Evolutionary conservation across 495 filamentous ascomycete species (phyloP).

Genomic region (Parathielavia appendiculata): DNA sequence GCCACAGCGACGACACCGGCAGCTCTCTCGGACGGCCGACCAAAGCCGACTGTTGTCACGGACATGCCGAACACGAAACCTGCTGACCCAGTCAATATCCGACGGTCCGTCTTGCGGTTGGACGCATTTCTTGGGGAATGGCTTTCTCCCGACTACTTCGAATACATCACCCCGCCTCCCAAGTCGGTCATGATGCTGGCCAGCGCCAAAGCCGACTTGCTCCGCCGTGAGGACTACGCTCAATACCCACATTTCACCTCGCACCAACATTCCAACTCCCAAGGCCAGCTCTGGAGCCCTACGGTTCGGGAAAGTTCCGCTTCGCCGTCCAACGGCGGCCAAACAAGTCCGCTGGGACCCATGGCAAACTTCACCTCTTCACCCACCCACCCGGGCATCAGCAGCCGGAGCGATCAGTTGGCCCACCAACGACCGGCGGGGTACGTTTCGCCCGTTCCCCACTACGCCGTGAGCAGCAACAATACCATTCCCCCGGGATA

Average conservation of each 20-base stretch:
- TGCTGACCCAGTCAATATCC: slow-evolving; percentile 18
- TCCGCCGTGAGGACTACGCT: slow-evolving; percentile 62
- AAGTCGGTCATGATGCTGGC: slow-evolving; percentile 79
- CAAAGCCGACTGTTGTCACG: slow-evolving; percentile 19
- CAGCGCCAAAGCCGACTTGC: slow-evolving; percentile 75
- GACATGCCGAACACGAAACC: background rate
- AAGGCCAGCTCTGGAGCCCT: slow-evolving; percentile 41
- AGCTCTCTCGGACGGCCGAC: slow-evolving; percentile 10
- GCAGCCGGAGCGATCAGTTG: slow-evolving; percentile 15
- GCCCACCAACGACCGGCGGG: slow-evolving; percentile 22
- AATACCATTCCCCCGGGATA: slow-evolving; percentile 82
- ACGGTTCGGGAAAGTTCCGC: slow-evolving; percentile 3
- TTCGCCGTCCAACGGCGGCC: slow-evolving; percentile 5
- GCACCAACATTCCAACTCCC: slow-evolving; percentile 30
- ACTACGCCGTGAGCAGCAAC: slow-evolving; percentile 74
- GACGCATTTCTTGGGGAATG: slow-evolving; percentile 96
- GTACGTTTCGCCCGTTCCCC: slow-evolving; percentile 73
- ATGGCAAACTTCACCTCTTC: slow-evolving; percentile 27
- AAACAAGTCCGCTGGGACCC: slow-evolving; percentile 22
- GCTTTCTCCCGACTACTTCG: slow-evolving; percentile 89
- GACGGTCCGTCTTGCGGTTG: slow-evolving; percentile 64
- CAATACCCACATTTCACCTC: slow-evolving; percentile 41
- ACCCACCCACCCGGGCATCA: slow-evolving; percentile 22
- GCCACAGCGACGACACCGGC: background rate
- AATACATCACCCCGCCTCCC: slow-evolving; percentile 84